phyloP scores from a whole-genome alignment of 805 yeast species.

The Grigorovia humatica region DNA sequence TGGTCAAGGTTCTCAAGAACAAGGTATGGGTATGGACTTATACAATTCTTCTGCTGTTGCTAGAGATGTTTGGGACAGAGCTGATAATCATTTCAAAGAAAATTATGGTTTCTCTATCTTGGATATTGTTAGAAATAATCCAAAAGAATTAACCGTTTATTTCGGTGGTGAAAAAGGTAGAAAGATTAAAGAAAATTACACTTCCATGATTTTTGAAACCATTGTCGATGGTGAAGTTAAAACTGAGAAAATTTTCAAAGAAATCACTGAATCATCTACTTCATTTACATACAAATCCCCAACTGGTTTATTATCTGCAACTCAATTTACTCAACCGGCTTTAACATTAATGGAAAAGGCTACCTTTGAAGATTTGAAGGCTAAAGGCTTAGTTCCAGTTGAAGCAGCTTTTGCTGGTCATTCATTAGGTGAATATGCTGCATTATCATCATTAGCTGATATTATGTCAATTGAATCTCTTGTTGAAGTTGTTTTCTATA shows the following conservation, averaged over 20 bases:
- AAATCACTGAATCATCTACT: slow-evolving; percentile 68
- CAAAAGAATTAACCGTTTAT: slow-evolving; percentile 88
- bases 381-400: slow-evolving; percentile 89
- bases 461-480: slow-evolving; percentile 97
- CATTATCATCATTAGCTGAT: slow-evolving; percentile 92
- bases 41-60: slow-evolving; percentile 88
- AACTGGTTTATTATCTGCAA: slow-evolving; percentile 90
- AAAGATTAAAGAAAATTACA: slow-evolving; percentile 86
- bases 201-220: slow-evolving; percentile 95
- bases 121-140: slow-evolving; percentile 92
- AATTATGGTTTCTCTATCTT: slow-evolving; percentile 96
- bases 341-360: slow-evolving; percentile 99
- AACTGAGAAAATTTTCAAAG: slow-evolving; percentile 93
- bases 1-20: slow-evolving; percentile 99
- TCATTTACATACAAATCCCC: slow-evolving; percentile 86
- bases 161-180: slow-evolving; percentile 98
- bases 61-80: slow-evolving; percentile 93
- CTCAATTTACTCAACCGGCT: slow-evolving; percentile 99
- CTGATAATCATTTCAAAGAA: slow-evolving; percentile 82
- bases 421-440: slow-evolving; percentile 98
- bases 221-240: slow-evolving; percentile 73
- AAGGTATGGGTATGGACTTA: slow-evolving; percentile 99
- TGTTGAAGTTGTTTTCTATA: slow-evolving; percentile 95
- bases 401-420: slow-evolving; percentile 97
- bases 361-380: slow-evolving; percentile 91